These are phyloP conservation scores for Trichophyton mentagrophytes DNA, from an alignment of 2,329 filamentous ascomycete species.

Conservation along the genomic window DNA sequence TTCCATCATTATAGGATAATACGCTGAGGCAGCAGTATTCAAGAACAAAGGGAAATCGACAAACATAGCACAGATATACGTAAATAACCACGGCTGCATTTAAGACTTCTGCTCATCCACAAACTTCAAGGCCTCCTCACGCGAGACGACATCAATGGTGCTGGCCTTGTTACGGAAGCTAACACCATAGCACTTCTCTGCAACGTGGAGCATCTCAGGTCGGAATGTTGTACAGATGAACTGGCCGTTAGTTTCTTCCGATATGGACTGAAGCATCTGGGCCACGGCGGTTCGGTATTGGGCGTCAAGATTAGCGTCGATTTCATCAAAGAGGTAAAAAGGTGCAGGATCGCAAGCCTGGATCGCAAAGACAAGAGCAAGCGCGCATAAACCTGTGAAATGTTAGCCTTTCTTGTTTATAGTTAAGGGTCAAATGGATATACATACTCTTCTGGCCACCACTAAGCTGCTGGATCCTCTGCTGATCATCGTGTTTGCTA, in stretches of 20 bases:
- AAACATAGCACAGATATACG: not conserved
- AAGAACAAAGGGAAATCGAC: not conserved
- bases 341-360: constrained; percentile 94
- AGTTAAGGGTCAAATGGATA: not conserved
- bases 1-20: not conserved
- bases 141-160: constrained; percentile 77
- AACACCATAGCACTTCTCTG: constrained; percentile 96
- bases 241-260: constrained; percentile 48
- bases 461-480: constrained; percentile 91
- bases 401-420: not conserved
- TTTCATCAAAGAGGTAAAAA: constrained; percentile 98
- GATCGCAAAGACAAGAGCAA: constrained; percentile 98
- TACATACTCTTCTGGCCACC: constrained; percentile 90
- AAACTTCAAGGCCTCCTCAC: constrained; percentile 80
- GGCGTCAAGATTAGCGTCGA: constrained; percentile 93
- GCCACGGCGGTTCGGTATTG: constrained; percentile 96
- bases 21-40: not conserved
- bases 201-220: constrained; percentile 87
- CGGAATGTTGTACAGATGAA: constrained; percentile 99
- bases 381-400: constrained; percentile 65
- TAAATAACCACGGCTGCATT: constrained; percentile 6
- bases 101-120: constrained; percentile 66
- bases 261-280: constrained; percentile 69
- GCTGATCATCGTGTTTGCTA: constrained; percentile 94
- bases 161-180: constrained; percentile 86